phyloP scores from a whole-genome alignment of 352 stramenopile genomes.

The Globisporangium iwayamae region DNA sequence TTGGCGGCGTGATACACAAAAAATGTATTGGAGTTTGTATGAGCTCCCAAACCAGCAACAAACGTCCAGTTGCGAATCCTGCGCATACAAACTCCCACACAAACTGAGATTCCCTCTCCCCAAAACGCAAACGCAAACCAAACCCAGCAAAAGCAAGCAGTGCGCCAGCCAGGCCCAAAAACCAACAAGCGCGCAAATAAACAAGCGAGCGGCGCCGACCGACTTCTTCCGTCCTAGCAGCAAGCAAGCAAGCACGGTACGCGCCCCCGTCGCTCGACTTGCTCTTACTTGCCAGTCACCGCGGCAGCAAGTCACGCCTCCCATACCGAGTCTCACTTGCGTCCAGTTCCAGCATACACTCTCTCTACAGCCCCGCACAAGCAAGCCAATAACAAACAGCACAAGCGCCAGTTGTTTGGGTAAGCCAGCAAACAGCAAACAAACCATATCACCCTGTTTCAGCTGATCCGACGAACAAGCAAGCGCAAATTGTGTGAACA shows the following conservation, averaged over 20 bases:
- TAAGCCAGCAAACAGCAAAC: not conserved
- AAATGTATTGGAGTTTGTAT: slow-evolving; percentile 1
- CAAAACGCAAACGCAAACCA: slow-evolving; percentile 1
- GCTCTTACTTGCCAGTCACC: not conserved
- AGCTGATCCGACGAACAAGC: not conserved
- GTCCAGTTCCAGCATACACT: not conserved
- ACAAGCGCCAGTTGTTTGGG: not conserved
- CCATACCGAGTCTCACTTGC: not conserved
- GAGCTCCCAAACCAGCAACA: not conserved
- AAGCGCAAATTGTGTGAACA: slow-evolving; percentile 1
- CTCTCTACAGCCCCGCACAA: not conserved
- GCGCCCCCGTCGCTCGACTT: not conserved
- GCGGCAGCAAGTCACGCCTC: not conserved
- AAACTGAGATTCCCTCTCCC: slow-evolving; percentile 2
- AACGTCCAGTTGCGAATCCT: slow-evolving; percentile 12
- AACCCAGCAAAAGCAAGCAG: not conserved
- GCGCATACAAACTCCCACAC: slow-evolving; percentile 10
- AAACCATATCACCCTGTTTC: not conserved
- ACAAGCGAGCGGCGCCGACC: slow-evolving; percentile 5
- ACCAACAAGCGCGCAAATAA: slow-evolving; percentile 9
- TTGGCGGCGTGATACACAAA: not conserved
- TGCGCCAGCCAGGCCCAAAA: too few species aligned
- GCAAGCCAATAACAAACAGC: not conserved
- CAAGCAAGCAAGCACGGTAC: not conserved
- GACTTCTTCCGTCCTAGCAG: not conserved